Percentiles rank a stretch among this genome's conserved stretches.
phyloP scores from a whole-genome alignment of 352 stramenopile genomes.

The Globisporangium polare region DNA sequence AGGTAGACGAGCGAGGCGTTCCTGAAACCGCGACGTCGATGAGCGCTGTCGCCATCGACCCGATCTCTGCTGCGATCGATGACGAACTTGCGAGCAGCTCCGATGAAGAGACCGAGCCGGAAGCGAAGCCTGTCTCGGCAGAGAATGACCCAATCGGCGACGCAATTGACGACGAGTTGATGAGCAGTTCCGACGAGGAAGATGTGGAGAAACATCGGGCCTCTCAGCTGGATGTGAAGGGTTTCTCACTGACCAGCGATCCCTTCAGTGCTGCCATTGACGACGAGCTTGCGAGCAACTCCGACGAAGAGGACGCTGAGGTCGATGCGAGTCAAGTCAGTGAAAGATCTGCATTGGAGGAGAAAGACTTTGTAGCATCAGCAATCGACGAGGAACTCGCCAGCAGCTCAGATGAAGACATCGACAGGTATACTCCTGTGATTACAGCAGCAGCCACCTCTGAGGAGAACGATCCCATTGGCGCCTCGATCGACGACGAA shows the following conservation, averaged over 20 bases:
- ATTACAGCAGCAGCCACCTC: background rate
- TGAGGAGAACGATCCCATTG: constrained; percentile 23
- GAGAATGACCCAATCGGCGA: constrained; percentile 21
- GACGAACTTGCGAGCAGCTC: background rate
- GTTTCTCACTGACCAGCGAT: constrained; percentile 3
- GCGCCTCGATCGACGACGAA: constrained; percentile 35
- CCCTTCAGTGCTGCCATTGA: constrained; percentile 21
- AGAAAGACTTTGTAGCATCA: background rate
- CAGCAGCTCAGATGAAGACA: background rate
- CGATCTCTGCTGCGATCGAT: background rate
- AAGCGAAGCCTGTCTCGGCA: background rate
- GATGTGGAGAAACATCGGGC: background rate
- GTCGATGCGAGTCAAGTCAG: background rate
- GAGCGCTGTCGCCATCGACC: background rate
- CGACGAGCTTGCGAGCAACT: constrained; percentile 26
- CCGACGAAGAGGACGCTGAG: constrained; percentile 19
- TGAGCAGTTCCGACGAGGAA: constrained; percentile 25
- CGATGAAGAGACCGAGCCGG: background rate
- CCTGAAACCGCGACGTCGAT: background rate
- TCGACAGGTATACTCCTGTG: background rate
- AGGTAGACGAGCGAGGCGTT: constrained; percentile 7
- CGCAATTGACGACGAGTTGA: constrained; percentile 34
- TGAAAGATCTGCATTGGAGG: background rate
- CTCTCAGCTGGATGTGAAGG: background rate
- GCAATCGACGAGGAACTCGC: background rate